Evolutionary conservation across 2,329 filamentous ascomycete genomes (phyloP).

Genomic region (Acrodontium crateriforme): DNA sequence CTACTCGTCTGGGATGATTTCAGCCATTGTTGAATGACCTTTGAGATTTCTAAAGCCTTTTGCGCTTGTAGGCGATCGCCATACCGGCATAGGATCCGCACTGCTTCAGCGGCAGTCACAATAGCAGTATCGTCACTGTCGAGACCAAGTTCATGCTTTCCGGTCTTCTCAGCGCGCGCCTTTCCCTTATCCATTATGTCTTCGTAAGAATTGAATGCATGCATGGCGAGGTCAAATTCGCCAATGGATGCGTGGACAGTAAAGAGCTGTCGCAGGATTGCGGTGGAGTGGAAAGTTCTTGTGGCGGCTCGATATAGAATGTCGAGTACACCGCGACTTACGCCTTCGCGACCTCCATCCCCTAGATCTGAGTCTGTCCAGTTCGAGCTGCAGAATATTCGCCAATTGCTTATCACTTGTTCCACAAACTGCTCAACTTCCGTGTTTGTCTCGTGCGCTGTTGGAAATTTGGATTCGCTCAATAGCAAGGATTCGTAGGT

Average conservation of each 20-base stretch:
- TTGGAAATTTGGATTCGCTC: slow-evolving; percentile 68
- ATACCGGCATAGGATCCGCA: slow-evolving; percentile 70
- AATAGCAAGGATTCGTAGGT: slow-evolving; percentile 70
- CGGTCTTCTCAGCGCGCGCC: slow-evolving; percentile 62
- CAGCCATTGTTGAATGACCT: slow-evolving; percentile 62
- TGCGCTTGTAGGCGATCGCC: slow-evolving; percentile 62
- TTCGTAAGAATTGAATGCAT: slow-evolving; percentile 82
- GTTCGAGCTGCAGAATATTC: slow-evolving; percentile 59
- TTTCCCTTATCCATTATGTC: slow-evolving; percentile 78
- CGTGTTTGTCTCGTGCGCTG: slow-evolving; percentile 61
- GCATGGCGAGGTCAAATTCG: slow-evolving; percentile 83
- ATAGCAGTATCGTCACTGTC: slow-evolving; percentile 69
- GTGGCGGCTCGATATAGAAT: slow-evolving; percentile 81
- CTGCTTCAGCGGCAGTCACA: slow-evolving; percentile 64
- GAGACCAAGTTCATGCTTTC: slow-evolving; percentile 54
- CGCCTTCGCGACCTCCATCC: slow-evolving; percentile 60
- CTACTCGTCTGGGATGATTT: slow-evolving; percentile 41
- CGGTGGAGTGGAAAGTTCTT: slow-evolving; percentile 89
- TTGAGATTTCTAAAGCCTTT: slow-evolving; percentile 58
- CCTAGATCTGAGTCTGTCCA: slow-evolving; percentile 76
- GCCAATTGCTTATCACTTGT: slow-evolving; percentile 74
- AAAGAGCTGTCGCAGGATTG: slow-evolving; percentile 76
- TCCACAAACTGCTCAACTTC: slow-evolving; percentile 75
- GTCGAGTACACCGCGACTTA: slow-evolving; percentile 65
- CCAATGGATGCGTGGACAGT: slow-evolving; percentile 74